Evolutionary conservation across 768 basidiomycete genomes (phyloP).

Genomic region (Rhodocollybia butyracea): DNA sequence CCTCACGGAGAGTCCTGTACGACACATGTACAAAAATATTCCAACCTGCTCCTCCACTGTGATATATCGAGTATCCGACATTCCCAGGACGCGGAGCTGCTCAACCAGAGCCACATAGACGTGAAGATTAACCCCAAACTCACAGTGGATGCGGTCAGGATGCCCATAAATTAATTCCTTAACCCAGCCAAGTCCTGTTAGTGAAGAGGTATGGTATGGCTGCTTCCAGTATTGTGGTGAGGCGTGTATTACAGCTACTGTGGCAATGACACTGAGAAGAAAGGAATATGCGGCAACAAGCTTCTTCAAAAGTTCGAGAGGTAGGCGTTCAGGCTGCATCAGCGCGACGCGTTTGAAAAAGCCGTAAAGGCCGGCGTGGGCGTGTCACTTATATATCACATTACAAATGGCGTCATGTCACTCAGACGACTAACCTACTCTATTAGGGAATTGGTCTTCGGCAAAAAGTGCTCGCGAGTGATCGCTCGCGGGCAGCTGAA

Average conservation of each 20-base stretch:
- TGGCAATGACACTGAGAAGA: background rate
- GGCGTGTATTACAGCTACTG: slow-evolving; percentile 2
- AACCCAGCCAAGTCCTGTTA: slow-evolving; percentile 20
- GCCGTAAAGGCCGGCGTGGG: too few species aligned
- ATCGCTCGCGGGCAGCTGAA: too few species aligned
- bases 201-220: slow-evolving; percentile 20
- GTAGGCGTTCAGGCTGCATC: too few species aligned
- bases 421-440: too few species aligned
- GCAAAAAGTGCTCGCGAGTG: too few species aligned
- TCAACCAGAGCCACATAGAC: slow-evolving; percentile 17
- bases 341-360: too few species aligned
- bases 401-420: too few species aligned
- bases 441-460: too few species aligned
- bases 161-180: slow-evolving; percentile 20
- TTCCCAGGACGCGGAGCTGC: slow-evolving; percentile 7
- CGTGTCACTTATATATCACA: too few species aligned
- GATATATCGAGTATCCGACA: slow-evolving; percentile 8
- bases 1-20: slow-evolving; percentile 15
- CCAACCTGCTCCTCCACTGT: slow-evolving; percentile 14
- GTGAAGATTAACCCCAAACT: slow-evolving; percentile 18
- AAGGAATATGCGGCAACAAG: background rate
- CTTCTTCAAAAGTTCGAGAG: too few species aligned
- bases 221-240: slow-evolving; percentile 10
- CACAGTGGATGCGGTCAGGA: slow-evolving; percentile 16
- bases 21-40: slow-evolving; percentile 17